phyloP scores from a whole-genome alignment of 2,329 filamentous ascomycete genomes.

The Fusarium abutilonis region DNA sequence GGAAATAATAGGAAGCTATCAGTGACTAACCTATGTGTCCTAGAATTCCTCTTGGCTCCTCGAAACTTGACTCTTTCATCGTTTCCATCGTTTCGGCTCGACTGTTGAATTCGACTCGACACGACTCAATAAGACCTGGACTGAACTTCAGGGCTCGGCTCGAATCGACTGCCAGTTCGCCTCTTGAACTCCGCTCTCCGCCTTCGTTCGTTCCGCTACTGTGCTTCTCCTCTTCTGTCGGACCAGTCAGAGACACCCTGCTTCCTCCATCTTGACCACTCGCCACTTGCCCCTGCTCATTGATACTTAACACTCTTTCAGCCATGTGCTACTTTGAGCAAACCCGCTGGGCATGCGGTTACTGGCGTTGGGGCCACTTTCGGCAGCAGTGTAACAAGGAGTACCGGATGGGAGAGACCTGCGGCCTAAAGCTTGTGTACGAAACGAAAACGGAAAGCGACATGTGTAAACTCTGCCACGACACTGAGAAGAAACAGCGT shows the following conservation, averaged over 20 bases:
- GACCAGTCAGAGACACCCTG: slow-evolving; percentile 18
- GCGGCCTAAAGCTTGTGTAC: slow-evolving; percentile 90
- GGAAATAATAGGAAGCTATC: slow-evolving; percentile 3
- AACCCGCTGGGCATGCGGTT: slow-evolving; percentile 83
- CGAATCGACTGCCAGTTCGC: slow-evolving; percentile 31
- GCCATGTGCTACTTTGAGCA: slow-evolving; percentile 97
- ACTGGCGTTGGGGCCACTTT: slow-evolving; percentile 96
- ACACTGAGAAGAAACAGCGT: slow-evolving; percentile 85
- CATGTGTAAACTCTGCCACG: slow-evolving; percentile 86
- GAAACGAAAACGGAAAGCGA: slow-evolving; percentile 70
- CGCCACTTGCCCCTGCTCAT: slow-evolving; percentile 22
- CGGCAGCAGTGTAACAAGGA: slow-evolving; percentile 92
- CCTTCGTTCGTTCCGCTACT: slow-evolving; percentile 22
- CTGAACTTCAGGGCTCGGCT: slow-evolving; percentile 32
- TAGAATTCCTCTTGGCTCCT: slow-evolving; percentile 14
- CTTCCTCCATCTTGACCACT: slow-evolving; percentile 12
- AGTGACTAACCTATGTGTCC: slow-evolving; percentile 29
- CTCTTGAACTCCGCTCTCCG: slow-evolving; percentile 33
- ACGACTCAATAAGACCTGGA: slow-evolving; percentile 20
- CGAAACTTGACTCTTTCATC: slow-evolving; percentile 22
- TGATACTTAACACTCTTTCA: slow-evolving; percentile 32
- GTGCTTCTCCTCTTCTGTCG: slow-evolving; percentile 27
- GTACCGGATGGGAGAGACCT: slow-evolving; percentile 95
- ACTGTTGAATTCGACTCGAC: slow-evolving; percentile 8
- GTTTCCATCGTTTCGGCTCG: slow-evolving; percentile 11